Conservation (phyloP, 805 yeast genomes). For the Saitoella complicata region DNA sequence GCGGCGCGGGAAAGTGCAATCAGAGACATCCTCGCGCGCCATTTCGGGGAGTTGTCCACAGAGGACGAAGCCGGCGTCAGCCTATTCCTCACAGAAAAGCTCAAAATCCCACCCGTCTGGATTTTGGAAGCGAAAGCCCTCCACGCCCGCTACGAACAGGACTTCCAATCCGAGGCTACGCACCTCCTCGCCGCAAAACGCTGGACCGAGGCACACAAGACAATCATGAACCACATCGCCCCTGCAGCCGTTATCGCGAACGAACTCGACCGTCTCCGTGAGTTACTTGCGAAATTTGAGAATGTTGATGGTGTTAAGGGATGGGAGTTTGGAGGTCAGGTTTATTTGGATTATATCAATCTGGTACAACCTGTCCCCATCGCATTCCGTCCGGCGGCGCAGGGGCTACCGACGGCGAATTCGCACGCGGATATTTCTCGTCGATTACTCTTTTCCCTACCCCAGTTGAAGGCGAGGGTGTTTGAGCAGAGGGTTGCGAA, state of each 20-base stretch:
- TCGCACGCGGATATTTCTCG: too few relatives aligned
- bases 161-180: constrained; percentile 42
- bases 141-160: constrained; percentile 31
- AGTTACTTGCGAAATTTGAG: constrained; percentile 14
- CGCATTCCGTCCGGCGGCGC: too few relatives aligned
- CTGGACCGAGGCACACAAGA: constrained; percentile 47
- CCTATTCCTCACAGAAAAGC: not conserved
- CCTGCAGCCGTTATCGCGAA: constrained; percentile 52
- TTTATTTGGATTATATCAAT: constrained; percentile 21
- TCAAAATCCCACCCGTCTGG: constrained; percentile 9
- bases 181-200: constrained; percentile 45
- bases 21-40: constrained; percentile 15
- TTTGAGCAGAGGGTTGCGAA: too few relatives aligned
- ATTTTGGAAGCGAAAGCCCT: constrained; percentile 28
- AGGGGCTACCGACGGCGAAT: too few relatives aligned
- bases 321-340: constrained; percentile 23
- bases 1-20: constrained; percentile 28
- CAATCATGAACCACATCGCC: constrained; percentile 44
- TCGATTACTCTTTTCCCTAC: too few relatives aligned
- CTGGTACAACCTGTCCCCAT: constrained; percentile 3
- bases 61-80: not conserved
- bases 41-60: constrained; percentile 15
- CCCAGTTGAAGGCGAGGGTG: too few relatives aligned
- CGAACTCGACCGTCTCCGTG: constrained; percentile 14
- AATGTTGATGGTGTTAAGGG: constrained; percentile 11